A percentile compares a stretch with the other conserved stretches of the same genome.
Conservation (phyloP, 2,329 filamentous ascomycete genomes). For the Hypoxylon sp. region DNA sequence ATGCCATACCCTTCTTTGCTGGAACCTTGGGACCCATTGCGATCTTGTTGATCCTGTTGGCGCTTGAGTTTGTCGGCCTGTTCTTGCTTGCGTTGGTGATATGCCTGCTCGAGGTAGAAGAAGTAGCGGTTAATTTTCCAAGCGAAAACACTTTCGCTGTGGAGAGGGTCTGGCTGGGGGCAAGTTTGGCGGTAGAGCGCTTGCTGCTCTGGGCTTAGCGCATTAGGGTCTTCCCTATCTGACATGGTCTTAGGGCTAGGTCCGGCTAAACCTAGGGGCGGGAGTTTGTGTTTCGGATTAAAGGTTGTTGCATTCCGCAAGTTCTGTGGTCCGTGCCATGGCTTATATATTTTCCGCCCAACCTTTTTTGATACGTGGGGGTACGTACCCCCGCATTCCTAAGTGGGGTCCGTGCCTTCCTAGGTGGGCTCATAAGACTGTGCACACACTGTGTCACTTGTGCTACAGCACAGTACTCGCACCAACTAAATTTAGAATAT, state of each 20-base stretch:
- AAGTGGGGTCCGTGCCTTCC: too few relatives aligned
- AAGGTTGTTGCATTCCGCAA: not conserved
- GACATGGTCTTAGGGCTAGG: not conserved
- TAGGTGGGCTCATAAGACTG: not conserved
- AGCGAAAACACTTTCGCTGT: conserved; percentile 20
- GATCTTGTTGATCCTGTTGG: conserved; percentile 43
- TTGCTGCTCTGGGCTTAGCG: not conserved
- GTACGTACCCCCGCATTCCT: too few relatives aligned
- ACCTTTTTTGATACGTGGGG: too few relatives aligned
- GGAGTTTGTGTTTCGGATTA: not conserved
- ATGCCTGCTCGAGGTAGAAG: conserved; percentile 8
- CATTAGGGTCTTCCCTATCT: not conserved
- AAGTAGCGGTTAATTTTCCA: conserved; percentile 25
- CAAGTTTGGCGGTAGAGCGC: conserved; percentile 2
- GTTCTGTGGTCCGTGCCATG: not conserved
- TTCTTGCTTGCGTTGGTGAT: conserved; percentile 44
- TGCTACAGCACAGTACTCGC: too few relatives aligned
- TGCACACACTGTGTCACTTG: not conserved
- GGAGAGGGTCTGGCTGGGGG: not conserved
- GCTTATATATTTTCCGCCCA: not conserved
- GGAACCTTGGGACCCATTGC: conserved; percentile 59
- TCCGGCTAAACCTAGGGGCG: not conserved
- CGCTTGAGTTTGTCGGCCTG: conserved; percentile 38
- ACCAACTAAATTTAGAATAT: not conserved
- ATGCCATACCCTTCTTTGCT: conserved; percentile 66